Evolutionary conservation across 1,284 basidiomycete genomes (phyloP), one percentile per base, ranked within the genome.

Genomic region (Cryptococcus sp.): DNA sequence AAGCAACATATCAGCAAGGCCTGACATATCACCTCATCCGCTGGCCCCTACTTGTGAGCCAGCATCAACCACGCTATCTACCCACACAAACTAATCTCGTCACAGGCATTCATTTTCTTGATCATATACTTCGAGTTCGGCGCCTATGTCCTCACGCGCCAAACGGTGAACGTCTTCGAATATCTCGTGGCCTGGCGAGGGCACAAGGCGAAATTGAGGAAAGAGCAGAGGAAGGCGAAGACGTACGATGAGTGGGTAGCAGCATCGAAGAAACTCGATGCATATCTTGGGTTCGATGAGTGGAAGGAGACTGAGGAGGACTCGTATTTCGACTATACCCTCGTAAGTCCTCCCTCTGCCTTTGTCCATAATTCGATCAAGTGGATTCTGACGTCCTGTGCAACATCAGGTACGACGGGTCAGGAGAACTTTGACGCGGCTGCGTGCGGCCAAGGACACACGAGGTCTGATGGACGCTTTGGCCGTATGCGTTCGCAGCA

Each of bases 91-190:
- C 19, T 49, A 31, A 31, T 48, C 39, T 42, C 41, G 27, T 22
- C n/a, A 13, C 56, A 94, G 88, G 76, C 83, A 61, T 83, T 93
- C 67, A 89, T 99, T 54, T 92, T 93, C 66, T 56, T 88, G 5
- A 85, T 95, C 77, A 97, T 99, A 65, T 83, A 86, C 35, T 81
- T 85, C 31, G 90, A 98, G 76, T 98, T 99, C 72, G 81, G 90
- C 16, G 80, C 90, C 35, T 93, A 98, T 73, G 86, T 98, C 44
- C 65, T 90, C 25, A 91, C 93, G 49, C 84, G 95, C 41, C 94
- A 98, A 76, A 74, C 94, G 17, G 95, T 97, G 44, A 94, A 94
- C 71, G 84, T 90, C n/a, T 90, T 93, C 71, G 93, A 96, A 78
- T 94, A 88, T 86, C 75, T 93, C 48, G 86, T 89, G 23, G 90